phyloP scores from a whole-genome alignment of 1,284 basidiomycete species.

The Cryptococcus sp. region DNA sequence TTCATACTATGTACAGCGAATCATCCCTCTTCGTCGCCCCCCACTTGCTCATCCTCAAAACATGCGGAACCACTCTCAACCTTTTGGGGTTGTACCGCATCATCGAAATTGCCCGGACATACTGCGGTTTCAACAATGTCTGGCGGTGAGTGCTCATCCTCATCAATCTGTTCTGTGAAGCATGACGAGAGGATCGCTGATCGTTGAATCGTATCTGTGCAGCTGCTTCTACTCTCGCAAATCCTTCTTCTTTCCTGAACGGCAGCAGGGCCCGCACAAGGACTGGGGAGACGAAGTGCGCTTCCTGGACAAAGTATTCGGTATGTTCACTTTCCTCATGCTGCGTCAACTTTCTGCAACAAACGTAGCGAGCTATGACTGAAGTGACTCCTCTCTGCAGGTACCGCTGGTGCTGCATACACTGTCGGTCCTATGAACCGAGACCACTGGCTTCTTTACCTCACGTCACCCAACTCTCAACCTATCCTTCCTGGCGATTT shows the following conservation, averaged over 20 bases:
- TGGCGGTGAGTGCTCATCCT: conserved; percentile 61
- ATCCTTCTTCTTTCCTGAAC: conserved; percentile 99
- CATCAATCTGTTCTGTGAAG: neutral
- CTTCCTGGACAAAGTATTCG: conserved; percentile 86
- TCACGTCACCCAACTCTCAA: conserved; percentile 65
- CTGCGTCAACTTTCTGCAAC: neutral
- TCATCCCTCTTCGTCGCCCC: conserved; percentile 95
- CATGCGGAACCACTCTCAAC: conserved; percentile 97
- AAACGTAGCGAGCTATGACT: neutral
- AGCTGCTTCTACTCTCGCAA: conserved; percentile 94
- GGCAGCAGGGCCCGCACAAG: conserved; percentile 88
- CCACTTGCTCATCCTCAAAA: conserved; percentile 97
- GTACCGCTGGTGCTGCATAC: conserved; percentile 78
- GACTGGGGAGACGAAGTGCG: conserved; percentile 94
- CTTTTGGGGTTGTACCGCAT: conserved; percentile 90
- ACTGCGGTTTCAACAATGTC: conserved; percentile 73
- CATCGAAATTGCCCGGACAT: conserved; percentile 79
- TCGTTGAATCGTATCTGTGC: neutral
- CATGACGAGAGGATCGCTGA: neutral
- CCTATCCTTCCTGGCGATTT: conserved; percentile 34
- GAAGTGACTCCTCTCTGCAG: conserved; percentile 1
- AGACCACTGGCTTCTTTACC: conserved; percentile 97
- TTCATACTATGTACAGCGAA: conserved; percentile 65
- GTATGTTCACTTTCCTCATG: conserved; percentile 38
- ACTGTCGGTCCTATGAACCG: conserved; percentile 98